Evolutionary conservation across 192 early-diverging fungal genomes (phyloP), one percentile per base, ranked within the genome.

Genomic region (Podila minutissima): DNA sequence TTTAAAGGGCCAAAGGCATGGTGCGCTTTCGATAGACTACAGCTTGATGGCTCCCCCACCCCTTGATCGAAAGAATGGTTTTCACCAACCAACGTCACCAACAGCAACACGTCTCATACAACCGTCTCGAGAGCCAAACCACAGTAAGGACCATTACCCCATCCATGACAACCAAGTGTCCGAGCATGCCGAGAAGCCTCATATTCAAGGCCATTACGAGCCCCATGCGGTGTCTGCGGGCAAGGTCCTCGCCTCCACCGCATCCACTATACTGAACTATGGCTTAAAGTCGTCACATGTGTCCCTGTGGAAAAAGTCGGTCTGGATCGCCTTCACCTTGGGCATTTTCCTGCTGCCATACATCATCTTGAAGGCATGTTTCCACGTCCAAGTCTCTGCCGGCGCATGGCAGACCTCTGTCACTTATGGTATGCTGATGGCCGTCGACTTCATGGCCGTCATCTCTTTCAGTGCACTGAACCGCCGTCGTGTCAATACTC

Each of bases 391-490:
- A 51, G 76, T 81, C 38, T 68, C 76, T 48, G 76, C 76, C 7
- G 76, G 76, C 0, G 76, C 76, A 5, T 81, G 76, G 76, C 76
- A 81, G 66, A 81, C 76, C 4, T 81, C 76, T 38, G 66, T 81
- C 9, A 81, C 76, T 3, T 81, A 81, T 11, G 76, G 76, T 22
- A 72, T 81, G 76, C 59, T 81, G 24, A 81, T 81, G 76, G 76
- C 76, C 3, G 32, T 81, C n/a, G 76, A 81, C 33, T 81, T 81
- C 50, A 69, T 72, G 66, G 76, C 76, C 2, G 70, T 81, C 9
- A 58, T 81, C 48, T 71, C 55, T 51, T 81, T 81, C 50, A 72
- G 70, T 64, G 76, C 76, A 3, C 60, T 81, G 12, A 81, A 81
- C 20, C 49, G 76, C 5, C 64, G 76, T 3, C 32, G 62, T 20